Evolutionary conservation across 305 asterid species (phyloP), one percentile per base, ranked within the genome.

Genomic region (Rubia peregrina): DNA sequence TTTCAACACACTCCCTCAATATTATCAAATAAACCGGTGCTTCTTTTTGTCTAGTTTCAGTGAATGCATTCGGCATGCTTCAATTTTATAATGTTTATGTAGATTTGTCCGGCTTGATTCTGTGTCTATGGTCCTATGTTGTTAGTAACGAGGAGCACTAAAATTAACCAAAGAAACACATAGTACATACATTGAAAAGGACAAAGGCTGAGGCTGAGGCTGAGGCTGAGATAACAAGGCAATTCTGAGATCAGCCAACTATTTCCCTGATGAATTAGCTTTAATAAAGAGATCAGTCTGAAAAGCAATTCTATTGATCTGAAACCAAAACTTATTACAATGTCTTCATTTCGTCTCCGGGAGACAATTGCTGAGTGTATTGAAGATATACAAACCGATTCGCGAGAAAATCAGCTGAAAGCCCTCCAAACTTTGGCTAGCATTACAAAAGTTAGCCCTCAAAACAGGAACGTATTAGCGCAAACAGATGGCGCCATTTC

Each of bases 401-500:
- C 74, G 55, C 65, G 63, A 4, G 83, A 83, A 13, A 74, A 68
- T 16, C 79, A 76, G 64, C 72, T 69, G 21, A 79, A 75, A 61
- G 87, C 95, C 65, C 86, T 91, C 51, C 84, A 87, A 75, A 86
- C 86, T 46, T 69, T 88, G 55, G 85, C 76, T 59, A 67, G 86
- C 74, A 76, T 91, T 74, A 91, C 97, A 11, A 89, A 86, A 62
- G 84, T 89, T 60, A 88, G 88, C 77, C 93, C 95, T 0, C 91
- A 83, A 8, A 88, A 89, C 73, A 80, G 96, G 40, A 89, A 89
- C 81, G 65, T 83, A 44, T 41, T 91, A 12, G 86, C 86, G 0
- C 91, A 91, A 33, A 70, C 84, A 13, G 76, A 85, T 60, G 88
- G 85, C 41, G 88, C 85, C 65, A 43, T 91, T 42, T 73, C 89